phyloP scores from a whole-genome alignment of 2,329 filamentous ascomycete genomes.

The Colletotrichum trifolii region DNA sequence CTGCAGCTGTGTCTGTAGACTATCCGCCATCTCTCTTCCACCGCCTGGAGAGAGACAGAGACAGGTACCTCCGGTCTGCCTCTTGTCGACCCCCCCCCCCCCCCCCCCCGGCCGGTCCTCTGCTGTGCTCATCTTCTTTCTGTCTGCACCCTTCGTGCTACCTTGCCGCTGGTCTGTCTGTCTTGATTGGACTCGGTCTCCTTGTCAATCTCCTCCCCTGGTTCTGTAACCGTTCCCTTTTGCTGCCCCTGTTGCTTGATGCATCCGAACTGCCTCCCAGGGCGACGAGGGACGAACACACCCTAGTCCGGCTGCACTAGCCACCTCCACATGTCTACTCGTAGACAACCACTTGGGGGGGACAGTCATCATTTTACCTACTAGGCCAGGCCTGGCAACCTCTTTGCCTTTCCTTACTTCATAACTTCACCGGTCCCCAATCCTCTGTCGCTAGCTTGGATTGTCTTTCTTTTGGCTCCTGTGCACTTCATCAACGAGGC shows the following conservation, averaged over 20 bases:
- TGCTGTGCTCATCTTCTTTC: constrained; percentile 13
- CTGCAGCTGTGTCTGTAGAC: no score
- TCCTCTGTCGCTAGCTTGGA: constrained; percentile 22
- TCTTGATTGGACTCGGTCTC: constrained; percentile 27
- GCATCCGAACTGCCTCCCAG: constrained; percentile 35
- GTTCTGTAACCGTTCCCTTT: constrained; percentile 32
- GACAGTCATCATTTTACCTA: constrained; percentile 34
- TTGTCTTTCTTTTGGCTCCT: constrained; percentile 23
- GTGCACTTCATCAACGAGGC: constrained; percentile 25
- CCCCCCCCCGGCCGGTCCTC: constrained; percentile 1
- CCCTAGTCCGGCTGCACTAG: constrained; percentile 30
- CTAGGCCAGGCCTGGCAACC: constrained; percentile 28
- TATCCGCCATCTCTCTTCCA: not conserved
- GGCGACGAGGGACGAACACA: constrained; percentile 31
- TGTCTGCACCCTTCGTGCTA: constrained; percentile 14
- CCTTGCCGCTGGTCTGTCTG: constrained; percentile 7
- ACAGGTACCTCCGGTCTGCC: not conserved
- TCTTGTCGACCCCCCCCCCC: constrained; percentile 1
- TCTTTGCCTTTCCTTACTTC: constrained; percentile 33
- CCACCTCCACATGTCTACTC: constrained; percentile 36
- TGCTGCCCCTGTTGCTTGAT: constrained; percentile 31
- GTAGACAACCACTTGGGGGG: constrained; percentile 18
- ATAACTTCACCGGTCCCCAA: constrained; percentile 36
- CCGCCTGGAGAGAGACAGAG: not conserved
- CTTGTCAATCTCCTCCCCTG: constrained; percentile 32